A percentile compares a stretch with the other conserved stretches of the same genome.
Evolutionary conservation across 257 asterid species (phyloP).

Genomic region (Fraxinus americana): DNA sequence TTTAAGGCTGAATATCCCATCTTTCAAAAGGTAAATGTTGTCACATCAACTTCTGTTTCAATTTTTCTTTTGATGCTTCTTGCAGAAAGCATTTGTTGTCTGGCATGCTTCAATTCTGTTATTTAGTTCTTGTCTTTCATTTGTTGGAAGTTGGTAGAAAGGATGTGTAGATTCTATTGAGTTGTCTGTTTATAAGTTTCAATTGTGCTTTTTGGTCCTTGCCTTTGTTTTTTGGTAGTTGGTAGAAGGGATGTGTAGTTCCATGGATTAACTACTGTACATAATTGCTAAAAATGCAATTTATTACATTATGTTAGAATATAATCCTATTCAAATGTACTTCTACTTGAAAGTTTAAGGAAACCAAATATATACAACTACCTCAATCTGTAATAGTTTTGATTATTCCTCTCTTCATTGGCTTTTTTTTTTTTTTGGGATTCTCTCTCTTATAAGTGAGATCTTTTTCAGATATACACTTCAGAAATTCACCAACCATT

Average conservation of each 20-base stretch:
- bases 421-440: not conserved
- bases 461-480: not conserved
- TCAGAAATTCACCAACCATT: not conserved
- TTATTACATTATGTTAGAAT: not conserved
- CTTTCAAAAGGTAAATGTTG: conserved; percentile 63
- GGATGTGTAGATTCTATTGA: not conserved
- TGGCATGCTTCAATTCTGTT: not conserved
- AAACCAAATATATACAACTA: not conserved
- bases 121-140: not conserved
- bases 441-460: not conserved
- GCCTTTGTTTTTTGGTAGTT: not conserved
- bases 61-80: not conserved
- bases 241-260: conserved; percentile 5
- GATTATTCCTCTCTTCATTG: not conserved
- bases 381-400: not conserved
- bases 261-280: not conserved
- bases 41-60: conserved; percentile 2
- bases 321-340: not conserved
- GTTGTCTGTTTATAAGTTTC: too few relatives aligned
- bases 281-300: conserved; percentile 7
- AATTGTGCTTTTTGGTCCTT: too few relatives aligned
- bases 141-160: too few relatives aligned
- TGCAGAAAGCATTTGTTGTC: not conserved
- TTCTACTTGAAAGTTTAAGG: not conserved
- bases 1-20: conserved; percentile 88